These are phyloP conservation scores for Globisporangium middletonii DNA, from an alignment of 352 stramenopile species.

Conservation along the genomic window DNA sequence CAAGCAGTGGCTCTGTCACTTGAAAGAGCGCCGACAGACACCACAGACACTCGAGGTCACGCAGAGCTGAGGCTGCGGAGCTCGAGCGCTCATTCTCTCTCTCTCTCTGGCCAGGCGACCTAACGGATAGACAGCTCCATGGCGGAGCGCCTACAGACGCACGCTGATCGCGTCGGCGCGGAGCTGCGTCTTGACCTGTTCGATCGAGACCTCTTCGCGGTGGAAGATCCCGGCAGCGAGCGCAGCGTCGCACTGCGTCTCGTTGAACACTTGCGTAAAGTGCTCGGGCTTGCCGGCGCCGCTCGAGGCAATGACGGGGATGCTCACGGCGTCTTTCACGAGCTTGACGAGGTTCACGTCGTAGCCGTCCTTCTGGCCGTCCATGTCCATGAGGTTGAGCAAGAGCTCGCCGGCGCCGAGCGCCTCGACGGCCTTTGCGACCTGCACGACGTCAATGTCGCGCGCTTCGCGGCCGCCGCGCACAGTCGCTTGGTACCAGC, in stretches of 20 bases:
- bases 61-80: no score
- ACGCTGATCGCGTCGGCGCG: slow-evolving; percentile 60
- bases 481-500: slow-evolving; percentile 98
- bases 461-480: slow-evolving; percentile 92
- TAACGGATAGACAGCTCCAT: no score
- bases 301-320: slow-evolving; percentile 97
- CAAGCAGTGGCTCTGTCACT: no score
- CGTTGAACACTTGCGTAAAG: slow-evolving; percentile 94
- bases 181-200: slow-evolving; percentile 92
- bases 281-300: slow-evolving; percentile 92
- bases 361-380: slow-evolving; percentile 94
- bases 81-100: no score
- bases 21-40: no score
- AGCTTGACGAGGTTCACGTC: slow-evolving; percentile 55
- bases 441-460: slow-evolving; percentile 81
- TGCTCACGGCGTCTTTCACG: slow-evolving; percentile 87
- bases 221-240: slow-evolving; percentile 99
- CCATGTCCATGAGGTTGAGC: slow-evolving; percentile 99
- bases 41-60: no score
- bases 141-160: slow-evolving; percentile 28
- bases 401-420: slow-evolving; percentile 97
- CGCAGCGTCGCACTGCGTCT: slow-evolving; percentile 90
- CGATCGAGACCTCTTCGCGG: slow-evolving; percentile 94
- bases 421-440: slow-evolving; percentile 86
- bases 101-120: no score